Percentiles rank a stretch among this genome's conserved stretches.
Evolutionary conservation across 164 flowering plant species (phyloP).

Genomic region (Vitis rotundifolia): DNA sequence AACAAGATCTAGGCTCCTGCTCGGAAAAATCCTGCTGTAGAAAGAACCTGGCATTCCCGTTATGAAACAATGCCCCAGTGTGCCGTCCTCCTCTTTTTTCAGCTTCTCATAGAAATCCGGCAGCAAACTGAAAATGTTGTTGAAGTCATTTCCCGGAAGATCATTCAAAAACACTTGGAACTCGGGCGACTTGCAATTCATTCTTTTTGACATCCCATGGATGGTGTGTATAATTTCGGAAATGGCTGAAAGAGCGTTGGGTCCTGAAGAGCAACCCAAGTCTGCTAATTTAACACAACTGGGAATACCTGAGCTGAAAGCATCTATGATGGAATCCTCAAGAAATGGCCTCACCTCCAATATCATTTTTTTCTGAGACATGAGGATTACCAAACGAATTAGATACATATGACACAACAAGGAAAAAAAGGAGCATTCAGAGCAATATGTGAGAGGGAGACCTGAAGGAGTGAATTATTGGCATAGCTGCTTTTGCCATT

Average conservation of each 20-base stretch:
- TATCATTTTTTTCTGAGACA: slow-evolving; percentile 3
- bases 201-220: not conserved
- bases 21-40: slow-evolving; percentile 2
- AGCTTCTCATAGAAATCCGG: slow-evolving; percentile 1
- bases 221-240: slow-evolving; percentile 6
- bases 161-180: slow-evolving; percentile 11
- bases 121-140: not conserved
- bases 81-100: not conserved
- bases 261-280: slow-evolving; percentile 13
- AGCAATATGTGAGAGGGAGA: not conserved
- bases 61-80: not conserved
- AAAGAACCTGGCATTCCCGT: slow-evolving; percentile 3
- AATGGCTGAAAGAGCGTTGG: slow-evolving; percentile 9
- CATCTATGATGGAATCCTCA: not conserved
- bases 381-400: not conserved
- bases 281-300: slow-evolving; percentile 2
- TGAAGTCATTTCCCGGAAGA: slow-evolving; percentile 10
- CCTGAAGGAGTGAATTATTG: slow-evolving; percentile 15
- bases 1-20: not conserved
- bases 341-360: slow-evolving; percentile 3
- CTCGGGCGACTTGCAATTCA: slow-evolving; percentile 1
- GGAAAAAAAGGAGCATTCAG: not conserved
- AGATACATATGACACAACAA: too few relatives aligned
- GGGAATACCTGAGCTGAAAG: not conserved
- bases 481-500: slow-evolving; percentile 15